Evolutionary conservation across 805 yeast genomes (phyloP).

Genomic region (Hanseniaspora singularis): DNA sequence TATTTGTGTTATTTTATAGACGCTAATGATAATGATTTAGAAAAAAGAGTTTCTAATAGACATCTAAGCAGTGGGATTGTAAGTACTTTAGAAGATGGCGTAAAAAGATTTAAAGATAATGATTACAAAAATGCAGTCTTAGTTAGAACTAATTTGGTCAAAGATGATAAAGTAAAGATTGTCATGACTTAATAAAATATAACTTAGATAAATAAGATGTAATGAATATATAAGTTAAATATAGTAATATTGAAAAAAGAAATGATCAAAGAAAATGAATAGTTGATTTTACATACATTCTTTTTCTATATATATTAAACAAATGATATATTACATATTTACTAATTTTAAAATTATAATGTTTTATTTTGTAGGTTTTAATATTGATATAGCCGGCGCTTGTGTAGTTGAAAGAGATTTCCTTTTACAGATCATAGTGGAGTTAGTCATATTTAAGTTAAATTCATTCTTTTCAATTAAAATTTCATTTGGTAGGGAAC

Average conservation of each 20-base stretch:
- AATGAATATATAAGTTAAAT: too few relatives aligned
- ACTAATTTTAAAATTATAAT: too few relatives aligned
- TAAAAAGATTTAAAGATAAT: slow-evolving; percentile 38
- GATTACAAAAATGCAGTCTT: slow-evolving; percentile 54
- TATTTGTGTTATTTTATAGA: slow-evolving; percentile 41
- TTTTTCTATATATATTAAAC: background rate
- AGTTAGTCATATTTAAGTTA: slow-evolving; percentile 1
- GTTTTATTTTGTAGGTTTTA: background rate
- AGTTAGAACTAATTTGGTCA: slow-evolving; percentile 18
- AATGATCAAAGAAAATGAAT: too few relatives aligned
- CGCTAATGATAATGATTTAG: slow-evolving; percentile 35
- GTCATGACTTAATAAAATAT: background rate
- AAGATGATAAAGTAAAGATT: background rate
- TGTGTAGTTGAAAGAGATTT: background rate
- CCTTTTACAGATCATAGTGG: slow-evolving; percentile 11
- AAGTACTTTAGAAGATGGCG: slow-evolving; percentile 38
- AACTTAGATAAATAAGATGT: background rate
- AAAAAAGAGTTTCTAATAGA: slow-evolving; percentile 50
- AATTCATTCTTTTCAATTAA: background rate
- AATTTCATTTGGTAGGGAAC: background rate
- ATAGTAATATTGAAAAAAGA: too few relatives aligned
- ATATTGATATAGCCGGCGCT: background rate
- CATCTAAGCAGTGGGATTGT: slow-evolving; percentile 53
- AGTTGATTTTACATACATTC: too few relatives aligned
- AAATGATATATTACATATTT: background rate